These are phyloP conservation scores for Amanita fuliginea DNA, from an alignment of 768 basidiomycete genomes.

Conservation along the genomic window DNA sequence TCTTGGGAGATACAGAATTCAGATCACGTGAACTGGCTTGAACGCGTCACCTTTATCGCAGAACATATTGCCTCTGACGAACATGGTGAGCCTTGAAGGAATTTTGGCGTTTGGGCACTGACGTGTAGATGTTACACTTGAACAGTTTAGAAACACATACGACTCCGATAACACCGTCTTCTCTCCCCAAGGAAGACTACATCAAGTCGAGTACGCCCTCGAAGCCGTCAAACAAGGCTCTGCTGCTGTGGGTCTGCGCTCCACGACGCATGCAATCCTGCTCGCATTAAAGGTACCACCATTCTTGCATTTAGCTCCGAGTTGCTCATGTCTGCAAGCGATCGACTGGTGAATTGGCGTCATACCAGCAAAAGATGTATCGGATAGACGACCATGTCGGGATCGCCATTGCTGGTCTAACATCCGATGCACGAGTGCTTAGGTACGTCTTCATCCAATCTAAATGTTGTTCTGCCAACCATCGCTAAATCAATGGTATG, in stretches of 20 bases:
- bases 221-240: conserved; percentile 99
- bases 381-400: conserved; percentile 99
- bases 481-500: not conserved
- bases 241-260: conserved; percentile 93
- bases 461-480: not conserved
- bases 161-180: conserved; percentile 98
- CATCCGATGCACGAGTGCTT: conserved; percentile 93
- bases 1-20: not conserved
- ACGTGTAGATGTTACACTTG: conserved; percentile 15
- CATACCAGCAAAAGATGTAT: conserved; percentile 99
- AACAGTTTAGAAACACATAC: conserved; percentile 89
- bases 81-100: conserved; percentile 21
- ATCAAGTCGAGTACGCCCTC: conserved; percentile 97
- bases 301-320: not conserved
- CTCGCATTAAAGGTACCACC: conserved; percentile 76
- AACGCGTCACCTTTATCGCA: conserved; percentile 17
- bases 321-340: conserved; percentile 38
- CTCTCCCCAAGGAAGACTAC: conserved; percentile 91
- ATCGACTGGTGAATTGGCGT: conserved; percentile 94
- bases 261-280: conserved; percentile 89
- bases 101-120: conserved; percentile 4
- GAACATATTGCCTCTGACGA: conserved; percentile 5
- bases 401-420: conserved; percentile 98
- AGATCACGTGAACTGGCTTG: not conserved
- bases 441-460: conserved; percentile 42